Evolutionary conservation across 257 asterid species (phyloP).

Genomic region (Ballota nigra): DNA sequence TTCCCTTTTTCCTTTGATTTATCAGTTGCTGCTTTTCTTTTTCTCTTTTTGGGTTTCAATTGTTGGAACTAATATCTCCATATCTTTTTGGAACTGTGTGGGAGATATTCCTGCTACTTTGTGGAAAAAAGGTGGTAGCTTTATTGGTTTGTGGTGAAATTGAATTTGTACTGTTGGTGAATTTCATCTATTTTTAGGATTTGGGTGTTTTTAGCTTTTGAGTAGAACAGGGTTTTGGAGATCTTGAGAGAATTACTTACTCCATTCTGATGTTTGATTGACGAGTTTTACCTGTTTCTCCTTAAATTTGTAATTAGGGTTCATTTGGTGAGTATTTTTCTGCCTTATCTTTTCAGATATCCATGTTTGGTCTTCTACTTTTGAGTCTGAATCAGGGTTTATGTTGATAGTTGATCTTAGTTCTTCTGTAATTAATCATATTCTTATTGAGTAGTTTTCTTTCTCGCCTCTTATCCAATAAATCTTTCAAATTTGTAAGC

Average conservation of each 20-base stretch:
- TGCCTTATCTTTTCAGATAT: background rate
- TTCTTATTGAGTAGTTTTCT: slow-evolving; percentile 1
- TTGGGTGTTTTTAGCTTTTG: slow-evolving; percentile 27
- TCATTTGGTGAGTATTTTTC: slow-evolving; percentile 22
- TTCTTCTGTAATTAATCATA: background rate
- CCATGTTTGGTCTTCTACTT: slow-evolving; percentile 7
- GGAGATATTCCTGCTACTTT: slow-evolving; percentile 18
- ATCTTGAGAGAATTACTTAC: slow-evolving; percentile 16
- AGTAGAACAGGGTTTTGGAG: slow-evolving; percentile 28
- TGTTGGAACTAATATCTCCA: slow-evolving; percentile 26
- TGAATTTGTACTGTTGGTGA: slow-evolving; percentile 20
- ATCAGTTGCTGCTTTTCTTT: slow-evolving; percentile 1
- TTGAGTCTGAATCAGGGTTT: background rate
- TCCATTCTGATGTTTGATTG: slow-evolving; percentile 27
- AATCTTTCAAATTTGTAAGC: background rate
- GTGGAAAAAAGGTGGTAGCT: slow-evolving; percentile 42
- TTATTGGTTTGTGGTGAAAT: slow-evolving; percentile 42
- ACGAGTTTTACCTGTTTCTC: slow-evolving; percentile 19
- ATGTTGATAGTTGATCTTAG: background rate
- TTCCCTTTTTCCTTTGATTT: background rate
- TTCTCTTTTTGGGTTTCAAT: slow-evolving; percentile 13
- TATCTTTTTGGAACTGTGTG: slow-evolving; percentile 23
- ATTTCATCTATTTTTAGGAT: slow-evolving; percentile 34
- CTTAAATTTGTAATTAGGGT: slow-evolving; percentile 8
- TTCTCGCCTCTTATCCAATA: background rate